Percentiles rank a stretch among this genome's conserved stretches.
phyloP scores from a whole-genome alignment of 805 yeast species.

The Ogataea glucozyma region DNA sequence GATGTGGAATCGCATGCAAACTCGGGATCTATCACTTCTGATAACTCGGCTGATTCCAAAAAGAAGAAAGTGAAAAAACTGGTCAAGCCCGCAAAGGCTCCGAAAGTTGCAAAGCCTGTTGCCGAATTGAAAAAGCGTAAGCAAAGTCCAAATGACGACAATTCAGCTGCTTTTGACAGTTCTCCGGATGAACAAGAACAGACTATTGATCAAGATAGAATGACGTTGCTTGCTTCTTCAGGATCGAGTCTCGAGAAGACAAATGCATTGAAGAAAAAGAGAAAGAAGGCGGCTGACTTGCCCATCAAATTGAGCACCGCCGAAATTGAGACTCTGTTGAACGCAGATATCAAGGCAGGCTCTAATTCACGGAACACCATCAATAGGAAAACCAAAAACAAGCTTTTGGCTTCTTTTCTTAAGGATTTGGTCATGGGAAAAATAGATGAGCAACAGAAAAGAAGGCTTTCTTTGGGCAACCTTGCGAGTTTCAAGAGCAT shows the following conservation, averaged over 20 bases:
- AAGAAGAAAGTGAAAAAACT: conserved; percentile 10
- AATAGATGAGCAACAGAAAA: conserved; percentile 18
- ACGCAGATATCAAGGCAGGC: conserved; percentile 27
- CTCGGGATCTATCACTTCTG: not conserved
- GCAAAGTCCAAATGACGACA: conserved; percentile 1
- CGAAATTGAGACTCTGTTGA: conserved; percentile 25
- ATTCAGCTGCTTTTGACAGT: not conserved
- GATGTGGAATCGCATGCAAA: not conserved
- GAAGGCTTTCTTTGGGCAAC: conserved; percentile 29
- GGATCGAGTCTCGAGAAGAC: not conserved
- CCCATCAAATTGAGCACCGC: conserved; percentile 24
- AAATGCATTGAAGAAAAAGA: conserved; percentile 21
- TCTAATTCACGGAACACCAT: conserved; percentile 28
- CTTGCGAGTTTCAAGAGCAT: conserved; percentile 22
- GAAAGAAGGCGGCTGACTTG: conserved; percentile 16
- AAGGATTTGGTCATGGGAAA: conserved; percentile 28
- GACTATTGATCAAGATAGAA: not conserved
- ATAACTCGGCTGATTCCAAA: not conserved
- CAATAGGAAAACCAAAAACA: conserved; percentile 28
- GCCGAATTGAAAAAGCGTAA: conserved; percentile 8
- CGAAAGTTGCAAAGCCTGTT: conserved; percentile 1
- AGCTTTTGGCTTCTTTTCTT: conserved; percentile 29
- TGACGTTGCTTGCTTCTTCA: not conserved
- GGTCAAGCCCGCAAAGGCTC: conserved; percentile 3
- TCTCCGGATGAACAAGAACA: not conserved